Conservation (phyloP, 257 asterid genomes). For the Pogostemon cablin region DNA sequence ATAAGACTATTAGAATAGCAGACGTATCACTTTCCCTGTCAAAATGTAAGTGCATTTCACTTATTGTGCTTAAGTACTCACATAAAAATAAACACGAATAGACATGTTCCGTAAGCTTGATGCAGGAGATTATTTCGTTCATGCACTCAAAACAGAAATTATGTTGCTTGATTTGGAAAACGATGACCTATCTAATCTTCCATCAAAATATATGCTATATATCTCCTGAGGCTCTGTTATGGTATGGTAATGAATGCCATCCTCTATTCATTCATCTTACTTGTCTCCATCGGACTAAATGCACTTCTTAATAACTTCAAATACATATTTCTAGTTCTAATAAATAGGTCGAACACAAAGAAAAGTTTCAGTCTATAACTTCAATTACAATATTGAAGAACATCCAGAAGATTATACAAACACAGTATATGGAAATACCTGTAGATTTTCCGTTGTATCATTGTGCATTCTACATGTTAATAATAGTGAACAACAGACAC, state of each 20-base stretch:
- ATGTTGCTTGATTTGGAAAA: not conserved
- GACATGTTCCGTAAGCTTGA: not conserved
- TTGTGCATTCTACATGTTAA: too few relatives aligned
- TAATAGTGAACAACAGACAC: too few relatives aligned
- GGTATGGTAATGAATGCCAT: not conserved
- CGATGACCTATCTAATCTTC: not conserved
- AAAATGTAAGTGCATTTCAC: not conserved
- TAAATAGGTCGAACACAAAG: not conserved
- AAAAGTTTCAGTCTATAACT: too few relatives aligned
- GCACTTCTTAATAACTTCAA: slow-evolving; percentile 12
- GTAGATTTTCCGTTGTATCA: not conserved
- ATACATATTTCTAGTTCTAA: not conserved
- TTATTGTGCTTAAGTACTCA: slow-evolving; percentile 6
- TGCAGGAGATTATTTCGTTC: not conserved
- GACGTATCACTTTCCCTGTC: not conserved
- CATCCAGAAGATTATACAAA: not conserved
- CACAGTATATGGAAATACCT: not conserved
- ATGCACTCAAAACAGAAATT: not conserved
- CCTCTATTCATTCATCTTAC: not conserved
- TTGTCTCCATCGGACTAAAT: not conserved
- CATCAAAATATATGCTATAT: not conserved
- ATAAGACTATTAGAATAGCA: not conserved
- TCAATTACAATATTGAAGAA: not conserved
- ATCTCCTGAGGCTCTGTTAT: not conserved
- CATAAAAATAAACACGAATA: not conserved